Percentiles rank a stretch among this genome's conserved stretches.
These are phyloP conservation scores for Tulasnella sp. DNA, from an alignment of 768 basidiomycete species.

Conservation along the genomic window DNA sequence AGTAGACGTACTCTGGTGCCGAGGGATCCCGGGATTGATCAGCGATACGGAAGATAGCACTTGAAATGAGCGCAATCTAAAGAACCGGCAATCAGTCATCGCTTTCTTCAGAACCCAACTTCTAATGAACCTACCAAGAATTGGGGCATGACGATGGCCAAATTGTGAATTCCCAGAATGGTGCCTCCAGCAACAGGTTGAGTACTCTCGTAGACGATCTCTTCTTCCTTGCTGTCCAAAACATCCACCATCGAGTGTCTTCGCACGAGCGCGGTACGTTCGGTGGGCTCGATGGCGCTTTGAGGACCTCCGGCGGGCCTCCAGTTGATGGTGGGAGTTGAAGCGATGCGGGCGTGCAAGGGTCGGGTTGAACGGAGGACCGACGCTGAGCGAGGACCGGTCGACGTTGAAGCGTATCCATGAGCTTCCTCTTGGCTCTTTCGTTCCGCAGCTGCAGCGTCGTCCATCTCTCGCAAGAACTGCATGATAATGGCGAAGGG, in stretches of 20 bases:
- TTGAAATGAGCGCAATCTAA: slow-evolving; percentile 81
- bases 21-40: slow-evolving; percentile 54
- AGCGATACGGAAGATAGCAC: slow-evolving; percentile 76
- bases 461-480: slow-evolving; percentile 70
- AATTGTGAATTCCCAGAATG: slow-evolving; percentile 89
- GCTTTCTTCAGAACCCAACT: slow-evolving; percentile 21
- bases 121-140: slow-evolving; percentile 62
- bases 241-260: slow-evolving; percentile 37
- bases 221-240: slow-evolving; percentile 31
- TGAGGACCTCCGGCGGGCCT: slow-evolving; percentile 9
- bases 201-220: slow-evolving; percentile 33
- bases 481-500: slow-evolving; percentile 97
- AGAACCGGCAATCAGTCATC: background rate
- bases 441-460: slow-evolving; percentile 32
- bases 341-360: slow-evolving; percentile 36
- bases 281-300: slow-evolving; percentile 29
- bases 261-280: slow-evolving; percentile 38
- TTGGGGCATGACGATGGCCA: slow-evolving; percentile 93
- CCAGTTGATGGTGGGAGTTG: slow-evolving; percentile 34
- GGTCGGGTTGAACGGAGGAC: slow-evolving; percentile 32
- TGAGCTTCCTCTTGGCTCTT: background rate
- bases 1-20: slow-evolving; percentile 52
- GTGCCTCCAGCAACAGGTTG: slow-evolving; percentile 78
- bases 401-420: slow-evolving; percentile 8
- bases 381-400: slow-evolving; percentile 14